phyloP scores from a whole-genome alignment of 2,329 filamentous ascomycete genomes.

The Alternaria incomplexa region DNA sequence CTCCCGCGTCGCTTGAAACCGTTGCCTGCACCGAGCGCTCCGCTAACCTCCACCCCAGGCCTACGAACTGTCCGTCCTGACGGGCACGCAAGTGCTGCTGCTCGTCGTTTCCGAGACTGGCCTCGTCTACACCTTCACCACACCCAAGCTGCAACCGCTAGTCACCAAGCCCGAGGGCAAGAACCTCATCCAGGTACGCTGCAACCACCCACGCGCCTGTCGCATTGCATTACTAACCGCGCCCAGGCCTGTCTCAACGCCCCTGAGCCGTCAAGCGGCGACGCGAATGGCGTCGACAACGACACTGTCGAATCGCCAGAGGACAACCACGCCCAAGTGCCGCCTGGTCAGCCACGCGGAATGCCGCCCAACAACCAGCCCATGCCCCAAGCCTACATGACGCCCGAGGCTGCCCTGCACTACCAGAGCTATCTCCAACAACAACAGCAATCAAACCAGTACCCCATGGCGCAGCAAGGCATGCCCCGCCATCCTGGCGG shows the following conservation, averaged over 20 bases:
- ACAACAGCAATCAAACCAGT: constrained; percentile 64
- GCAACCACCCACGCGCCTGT: constrained; percentile 4
- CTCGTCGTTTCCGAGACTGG: constrained; percentile 97
- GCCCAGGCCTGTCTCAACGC: constrained; percentile 93
- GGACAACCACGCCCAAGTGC: constrained; percentile 81
- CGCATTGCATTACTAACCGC: constrained; percentile 43
- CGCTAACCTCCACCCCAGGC: constrained; percentile 65
- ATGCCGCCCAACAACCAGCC: constrained; percentile 69
- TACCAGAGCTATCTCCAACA: constrained; percentile 83
- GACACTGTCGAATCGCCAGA: constrained; percentile 83
- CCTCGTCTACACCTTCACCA: constrained; percentile 97
- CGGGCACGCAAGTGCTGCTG: constrained; percentile 94
- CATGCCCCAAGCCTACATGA: constrained; percentile 70
- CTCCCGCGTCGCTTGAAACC: constrained; percentile 41
- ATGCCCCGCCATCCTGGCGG: constrained; percentile 68
- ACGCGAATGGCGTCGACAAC: constrained; percentile 65
- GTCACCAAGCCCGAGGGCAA: constrained; percentile 99
- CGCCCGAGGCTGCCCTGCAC: constrained; percentile 72
- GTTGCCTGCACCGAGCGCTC: constrained; percentile 17
- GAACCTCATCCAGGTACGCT: constrained; percentile 93
- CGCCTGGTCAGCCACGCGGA: constrained; percentile 70
- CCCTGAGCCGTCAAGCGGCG: constrained; percentile 82
- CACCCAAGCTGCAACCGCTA: constrained; percentile 95
- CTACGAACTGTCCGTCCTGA: constrained; percentile 96
- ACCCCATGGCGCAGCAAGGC: constrained; percentile 78